Evolutionary conservation across 2,329 filamentous ascomycete genomes (phyloP).

Genomic region (Magnaporthiopsis incrustans): DNA sequence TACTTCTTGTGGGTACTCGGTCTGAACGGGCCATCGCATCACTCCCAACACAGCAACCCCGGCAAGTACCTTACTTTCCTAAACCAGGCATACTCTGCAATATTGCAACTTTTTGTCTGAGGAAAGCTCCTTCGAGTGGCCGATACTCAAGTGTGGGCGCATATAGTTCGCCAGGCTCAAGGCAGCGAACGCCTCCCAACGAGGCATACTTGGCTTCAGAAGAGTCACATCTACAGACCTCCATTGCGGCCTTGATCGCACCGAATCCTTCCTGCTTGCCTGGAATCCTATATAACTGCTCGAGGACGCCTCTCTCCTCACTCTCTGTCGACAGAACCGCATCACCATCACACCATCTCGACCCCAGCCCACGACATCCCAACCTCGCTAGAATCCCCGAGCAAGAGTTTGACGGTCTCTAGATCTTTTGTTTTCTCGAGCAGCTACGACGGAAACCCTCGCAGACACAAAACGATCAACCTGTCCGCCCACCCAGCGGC

Average conservation of each 20-base stretch:
- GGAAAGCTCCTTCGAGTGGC: neutral
- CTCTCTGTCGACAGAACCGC: neutral
- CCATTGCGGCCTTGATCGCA: neutral
- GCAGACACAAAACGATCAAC: too few species aligned
- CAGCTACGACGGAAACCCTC: too few species aligned
- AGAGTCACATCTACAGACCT: neutral
- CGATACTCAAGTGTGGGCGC: neutral
- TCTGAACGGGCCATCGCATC: neutral
- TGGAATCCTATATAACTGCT: neutral
- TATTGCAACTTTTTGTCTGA: neutral
- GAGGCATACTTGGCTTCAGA: neutral
- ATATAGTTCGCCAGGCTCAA: neutral
- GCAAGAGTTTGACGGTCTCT: too few species aligned
- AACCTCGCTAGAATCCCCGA: neutral
- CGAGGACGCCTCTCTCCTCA: neutral
- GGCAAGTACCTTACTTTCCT: neutral
- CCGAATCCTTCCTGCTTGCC: neutral
- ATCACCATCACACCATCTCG: neutral
- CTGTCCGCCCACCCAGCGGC: too few species aligned
- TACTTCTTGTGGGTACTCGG: neutral
- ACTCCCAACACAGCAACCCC: neutral
- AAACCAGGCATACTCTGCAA: neutral
- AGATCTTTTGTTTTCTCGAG: neutral
- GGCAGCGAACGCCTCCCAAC: neutral
- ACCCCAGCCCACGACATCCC: neutral